Evolutionary conservation across 2,329 filamentous ascomycete species (phyloP), one percentile per base, ranked within the genome.

Genomic region (Sporothrix luriei): DNA sequence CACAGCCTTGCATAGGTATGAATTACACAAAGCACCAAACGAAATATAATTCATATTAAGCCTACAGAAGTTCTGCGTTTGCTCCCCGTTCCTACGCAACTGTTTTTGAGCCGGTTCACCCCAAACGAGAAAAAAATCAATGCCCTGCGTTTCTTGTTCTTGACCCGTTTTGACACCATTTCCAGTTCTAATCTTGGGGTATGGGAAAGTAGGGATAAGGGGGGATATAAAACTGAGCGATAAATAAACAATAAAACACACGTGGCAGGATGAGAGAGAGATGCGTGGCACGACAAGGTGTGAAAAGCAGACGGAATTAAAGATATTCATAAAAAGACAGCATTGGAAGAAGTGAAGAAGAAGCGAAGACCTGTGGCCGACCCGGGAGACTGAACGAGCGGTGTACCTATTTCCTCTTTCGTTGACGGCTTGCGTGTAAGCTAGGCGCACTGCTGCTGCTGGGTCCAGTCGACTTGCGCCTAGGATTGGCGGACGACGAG

Each of bases 401-500:
- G 14, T 19, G 14, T 26, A 33, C 51, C 64, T 70, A 69, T 70
- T 69, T 70, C 49, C 64, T 67, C 59, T 71, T 73, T 9, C 72
- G 69, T 51, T 69, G 70, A 6, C 72, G 72, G 48, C 70, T 68
- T 13, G 70, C 33, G 19, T 69, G 70, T 26, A 49, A 14, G 26
- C 13, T 51, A 2, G 62, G 57, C 24, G 52, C 40, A 38, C 21
- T 54, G 54, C 59, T 70, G 40, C 49, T 49, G 33, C 68, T 68
- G 3, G 49, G 24, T 11, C 68, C 59, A 14, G 69, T 57, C 24
- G 71, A 69, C 61, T 69, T 71, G 68, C 66, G 65, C 48, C 70
- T 72, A 26, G 70, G 38, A 48, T 26, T 64, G 7, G 68, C 48
- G 14, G 68, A 49, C 29, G 71, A 72, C 33, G 71, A 71, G 24